A percentile compares a stretch with the other conserved stretches of the same genome.
Conservation (phyloP, 176 grass and related monocot species). For the Zea luxurians region DNA sequence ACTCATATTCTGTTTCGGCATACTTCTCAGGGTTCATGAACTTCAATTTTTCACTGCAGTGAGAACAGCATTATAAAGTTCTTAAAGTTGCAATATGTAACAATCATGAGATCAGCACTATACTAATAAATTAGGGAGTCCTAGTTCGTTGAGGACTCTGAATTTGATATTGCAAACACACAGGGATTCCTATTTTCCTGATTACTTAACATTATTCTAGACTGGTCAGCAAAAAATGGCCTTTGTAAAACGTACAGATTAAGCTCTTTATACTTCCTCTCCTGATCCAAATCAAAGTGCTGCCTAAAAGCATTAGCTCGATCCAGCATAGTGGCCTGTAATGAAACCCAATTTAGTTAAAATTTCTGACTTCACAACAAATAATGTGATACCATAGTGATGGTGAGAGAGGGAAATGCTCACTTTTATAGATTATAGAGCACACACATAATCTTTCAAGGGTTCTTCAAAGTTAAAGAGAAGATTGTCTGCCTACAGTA, state of each 20-base stretch:
- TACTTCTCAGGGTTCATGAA: conserved; percentile 83
- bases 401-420: neutral
- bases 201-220: conserved; percentile 8
- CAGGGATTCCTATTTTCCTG: neutral
- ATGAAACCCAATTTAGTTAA: conserved; percentile 6
- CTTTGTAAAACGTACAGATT: conserved; percentile 63
- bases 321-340: conserved; percentile 79
- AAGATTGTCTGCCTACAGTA: conserved; percentile 85
- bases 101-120: neutral
- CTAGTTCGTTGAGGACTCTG: conserved; percentile 5
- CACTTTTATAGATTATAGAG: conserved; percentile 94
- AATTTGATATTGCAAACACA: neutral
- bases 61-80: conserved; percentile 25
- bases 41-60: conserved; percentile 83
- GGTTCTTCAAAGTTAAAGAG: conserved; percentile 96
- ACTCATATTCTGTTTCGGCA: conserved; percentile 72
- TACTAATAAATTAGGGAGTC: neutral
- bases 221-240: conserved; percentile 14
- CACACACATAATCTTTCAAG: conserved; percentile 92
- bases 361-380: conserved; percentile 9
- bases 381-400: conserved; percentile 6
- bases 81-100: neutral
- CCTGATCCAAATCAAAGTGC: conserved; percentile 87
- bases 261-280: conserved; percentile 94
- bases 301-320: conserved; percentile 98